Percentiles rank a stretch among this genome's conserved stretches.
These are phyloP conservation scores for Phialophora chinensis DNA, from an alignment of 2,329 filamentous ascomycete genomes.

Conservation along the genomic window DNA sequence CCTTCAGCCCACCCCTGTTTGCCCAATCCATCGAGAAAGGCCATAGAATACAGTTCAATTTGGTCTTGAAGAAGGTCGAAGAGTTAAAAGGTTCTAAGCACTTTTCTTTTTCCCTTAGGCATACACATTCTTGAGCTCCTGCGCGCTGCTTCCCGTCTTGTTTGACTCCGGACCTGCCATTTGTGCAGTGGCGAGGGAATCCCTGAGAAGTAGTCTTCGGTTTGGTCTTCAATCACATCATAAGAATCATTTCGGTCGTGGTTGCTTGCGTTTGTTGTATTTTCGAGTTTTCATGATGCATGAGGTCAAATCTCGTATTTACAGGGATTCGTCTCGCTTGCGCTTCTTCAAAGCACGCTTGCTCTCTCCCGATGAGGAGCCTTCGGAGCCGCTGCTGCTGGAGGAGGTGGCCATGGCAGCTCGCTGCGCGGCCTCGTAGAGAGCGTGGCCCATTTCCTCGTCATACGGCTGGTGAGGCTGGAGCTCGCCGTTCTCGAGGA, in stretches of 20 bases:
- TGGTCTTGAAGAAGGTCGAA: conserved; percentile 20
- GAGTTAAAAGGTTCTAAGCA: conserved; percentile 31
- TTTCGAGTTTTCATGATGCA: conserved; percentile 34
- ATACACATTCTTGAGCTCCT: conserved; percentile 32
- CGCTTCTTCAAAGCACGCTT: conserved; percentile 74
- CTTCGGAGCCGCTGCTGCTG: conserved; percentile 48
- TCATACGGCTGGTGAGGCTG: conserved; percentile 52
- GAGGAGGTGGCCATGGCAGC: conserved; percentile 66
- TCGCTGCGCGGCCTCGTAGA: conserved; percentile 80
- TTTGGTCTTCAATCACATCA: conserved; percentile 35
- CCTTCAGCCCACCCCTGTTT: conserved; percentile 1
- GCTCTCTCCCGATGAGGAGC: conserved; percentile 46
- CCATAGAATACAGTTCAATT: conserved; percentile 33
- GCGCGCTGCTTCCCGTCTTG: conserved; percentile 19
- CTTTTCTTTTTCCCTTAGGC: conserved; percentile 24
- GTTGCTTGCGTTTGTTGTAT: conserved; percentile 28
- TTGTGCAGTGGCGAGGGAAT: conserved; percentile 15
- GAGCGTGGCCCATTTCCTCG: conserved; percentile 76
- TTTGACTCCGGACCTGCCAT: conserved; percentile 12
- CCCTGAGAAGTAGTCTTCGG: conserved; percentile 25
- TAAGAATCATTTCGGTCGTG: conserved; percentile 38
- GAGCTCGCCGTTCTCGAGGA: conserved; percentile 73
- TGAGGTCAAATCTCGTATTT: conserved; percentile 35
- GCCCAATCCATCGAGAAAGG: conserved; percentile 15
- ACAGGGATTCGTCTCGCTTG: conserved; percentile 65